phyloP scores from a whole-genome alignment of 1,284 basidiomycete species.

The Trametes versicolor region DNA sequence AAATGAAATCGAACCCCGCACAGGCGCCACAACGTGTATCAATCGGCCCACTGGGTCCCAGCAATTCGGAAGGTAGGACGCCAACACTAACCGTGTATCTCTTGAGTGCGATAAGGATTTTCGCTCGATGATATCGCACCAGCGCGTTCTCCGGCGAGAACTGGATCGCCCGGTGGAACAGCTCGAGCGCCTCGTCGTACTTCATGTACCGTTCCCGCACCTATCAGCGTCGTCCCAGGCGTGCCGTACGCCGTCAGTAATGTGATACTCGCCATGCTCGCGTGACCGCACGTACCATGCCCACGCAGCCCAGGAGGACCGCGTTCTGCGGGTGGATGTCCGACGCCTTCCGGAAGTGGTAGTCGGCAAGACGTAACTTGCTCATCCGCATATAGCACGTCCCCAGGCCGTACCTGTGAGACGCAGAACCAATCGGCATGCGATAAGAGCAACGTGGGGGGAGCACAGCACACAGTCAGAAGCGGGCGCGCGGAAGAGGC shows the following conservation, averaged over 20 bases:
- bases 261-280: constrained; percentile 27
- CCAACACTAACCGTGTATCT: constrained; percentile 77
- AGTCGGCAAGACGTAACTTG: constrained; percentile 90
- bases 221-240: constrained; percentile 50
- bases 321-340: constrained; percentile 93
- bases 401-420: constrained; percentile 93
- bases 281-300: constrained; percentile 71
- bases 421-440: constrained; percentile 5
- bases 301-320: constrained; percentile 90
- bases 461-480: constrained; percentile 6
- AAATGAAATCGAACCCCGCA: constrained; percentile 37
- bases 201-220: constrained; percentile 85
- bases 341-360: constrained; percentile 91
- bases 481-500: constrained; percentile 18
- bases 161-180: constrained; percentile 83
- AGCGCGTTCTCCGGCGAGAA: constrained; percentile 86
- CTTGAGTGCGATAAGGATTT: constrained; percentile 85
- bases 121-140: constrained; percentile 90
- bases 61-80: constrained; percentile 29
- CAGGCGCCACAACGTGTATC: constrained; percentile 44
- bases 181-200: constrained; percentile 73
- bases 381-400: constrained; percentile 93
- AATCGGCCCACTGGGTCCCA: constrained; percentile 38
- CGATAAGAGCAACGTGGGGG: constrained; percentile 18
- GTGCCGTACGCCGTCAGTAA: constrained; percentile 36